Conservation (phyloP, 2,329 filamentous ascomycete species). For the Pestalotiopsis sp. region DNA sequence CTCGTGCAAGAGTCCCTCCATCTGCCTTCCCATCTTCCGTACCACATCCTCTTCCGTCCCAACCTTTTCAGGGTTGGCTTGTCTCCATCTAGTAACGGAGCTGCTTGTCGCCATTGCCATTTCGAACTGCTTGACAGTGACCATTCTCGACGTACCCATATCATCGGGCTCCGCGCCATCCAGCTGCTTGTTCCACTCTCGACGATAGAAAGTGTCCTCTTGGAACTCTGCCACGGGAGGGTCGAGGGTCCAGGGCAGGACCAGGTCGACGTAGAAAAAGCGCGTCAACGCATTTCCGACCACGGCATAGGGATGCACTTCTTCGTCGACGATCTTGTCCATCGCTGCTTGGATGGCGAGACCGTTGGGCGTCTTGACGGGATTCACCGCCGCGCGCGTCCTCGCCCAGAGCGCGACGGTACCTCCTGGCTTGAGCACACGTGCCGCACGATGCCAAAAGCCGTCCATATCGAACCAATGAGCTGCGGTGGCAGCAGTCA, state of each 20-base stretch:
- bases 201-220: conserved; percentile 35
- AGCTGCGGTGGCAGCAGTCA: conserved; percentile 49
- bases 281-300: conserved; percentile 42
- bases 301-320: conserved; percentile 38
- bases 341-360: conserved; percentile 41
- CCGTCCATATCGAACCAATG: conserved; percentile 58
- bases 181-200: conserved; percentile 38
- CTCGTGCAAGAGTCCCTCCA: conserved; percentile 30
- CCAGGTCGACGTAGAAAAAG: conserved; percentile 40
- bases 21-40: conserved; percentile 25
- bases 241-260: conserved; percentile 49
- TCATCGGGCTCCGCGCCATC: conserved; percentile 28
- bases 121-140: conserved; percentile 35
- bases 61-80: conserved; percentile 40
- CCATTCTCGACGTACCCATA: conserved; percentile 17
- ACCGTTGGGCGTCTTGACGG: conserved; percentile 35
- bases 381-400: conserved; percentile 28
- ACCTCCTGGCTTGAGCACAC: conserved; percentile 50
- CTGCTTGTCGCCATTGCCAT: conserved; percentile 37
- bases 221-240: conserved; percentile 37
- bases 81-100: conserved; percentile 41
- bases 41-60: conserved; percentile 41
- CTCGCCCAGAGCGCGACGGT: conserved; percentile 50
- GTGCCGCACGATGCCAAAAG: conserved; percentile 49
- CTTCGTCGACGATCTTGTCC: conserved; percentile 33